Evolutionary conservation across 2,329 filamentous ascomycete species (phyloP).

Genomic region (Rugonectria rugulosa): DNA sequence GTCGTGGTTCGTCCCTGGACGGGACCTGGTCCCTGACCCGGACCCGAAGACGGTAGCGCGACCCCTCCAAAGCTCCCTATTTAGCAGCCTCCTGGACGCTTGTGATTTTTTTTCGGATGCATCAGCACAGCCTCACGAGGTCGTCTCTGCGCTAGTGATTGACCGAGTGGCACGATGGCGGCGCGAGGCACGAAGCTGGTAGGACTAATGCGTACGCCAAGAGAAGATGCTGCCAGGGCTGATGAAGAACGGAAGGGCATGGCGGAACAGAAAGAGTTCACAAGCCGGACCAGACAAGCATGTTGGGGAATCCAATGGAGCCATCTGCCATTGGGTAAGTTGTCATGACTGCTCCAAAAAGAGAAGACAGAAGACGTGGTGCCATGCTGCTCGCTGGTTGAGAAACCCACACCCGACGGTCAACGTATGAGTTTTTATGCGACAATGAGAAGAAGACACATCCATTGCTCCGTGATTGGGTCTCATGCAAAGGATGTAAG

Average conservation of each 20-base stretch:
- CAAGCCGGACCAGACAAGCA: too few relatives aligned
- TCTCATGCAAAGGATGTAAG: slow-evolving; percentile 3
- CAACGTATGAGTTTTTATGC: slow-evolving; percentile 16
- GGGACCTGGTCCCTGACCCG: slow-evolving; percentile 15
- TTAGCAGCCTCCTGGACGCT: slow-evolving; percentile 13
- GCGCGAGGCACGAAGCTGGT: background rate
- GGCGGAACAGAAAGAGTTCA: background rate
- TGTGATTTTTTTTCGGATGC: slow-evolving; percentile 21
- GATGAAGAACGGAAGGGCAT: background rate
- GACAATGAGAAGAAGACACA: background rate
- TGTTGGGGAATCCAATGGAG: too few relatives aligned
- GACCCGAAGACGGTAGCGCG: too few relatives aligned
- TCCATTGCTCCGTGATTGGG: slow-evolving; percentile 19
- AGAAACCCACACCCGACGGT: slow-evolving; percentile 13
- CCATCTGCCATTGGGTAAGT: background rate
- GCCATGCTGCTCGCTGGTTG: slow-evolving; percentile 11
- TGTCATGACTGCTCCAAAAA: background rate
- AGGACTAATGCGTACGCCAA: slow-evolving; percentile 12
- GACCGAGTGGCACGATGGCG: slow-evolving; percentile 16
- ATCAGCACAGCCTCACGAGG: slow-evolving; percentile 25
- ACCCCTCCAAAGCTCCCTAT: slow-evolving; percentile 11
- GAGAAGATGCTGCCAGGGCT: background rate
- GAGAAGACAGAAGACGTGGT: slow-evolving; percentile 5
- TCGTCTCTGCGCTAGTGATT: slow-evolving; percentile 13
- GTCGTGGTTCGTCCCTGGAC: slow-evolving; percentile 15